phyloP scores from a whole-genome alignment of 169 alveolate species.

The Plasmodium falciparum region DNA sequence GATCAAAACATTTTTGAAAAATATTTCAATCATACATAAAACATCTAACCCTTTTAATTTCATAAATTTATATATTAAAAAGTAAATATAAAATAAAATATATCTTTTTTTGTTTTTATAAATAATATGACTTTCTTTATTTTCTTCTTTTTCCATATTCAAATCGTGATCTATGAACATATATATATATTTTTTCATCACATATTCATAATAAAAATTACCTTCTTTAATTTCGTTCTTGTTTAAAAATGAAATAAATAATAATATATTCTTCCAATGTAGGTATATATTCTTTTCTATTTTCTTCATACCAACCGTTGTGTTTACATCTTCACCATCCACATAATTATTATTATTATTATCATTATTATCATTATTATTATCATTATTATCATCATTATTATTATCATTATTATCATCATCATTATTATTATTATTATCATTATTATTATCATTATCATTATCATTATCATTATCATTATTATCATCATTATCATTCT shows the following conservation, averaged over 20 bases:
- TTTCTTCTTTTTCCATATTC: slow-evolving; percentile 4
- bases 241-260: slow-evolving; percentile 8
- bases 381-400: too few relatives aligned
- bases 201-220: slow-evolving; percentile 31
- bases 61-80: slow-evolving; percentile 50
- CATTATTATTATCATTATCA: too few relatives aligned
- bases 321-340: too few relatives aligned
- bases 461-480: too few relatives aligned
- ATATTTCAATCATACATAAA: slow-evolving; percentile 22
- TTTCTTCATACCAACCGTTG: neutral
- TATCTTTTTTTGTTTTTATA: slow-evolving; percentile 1
- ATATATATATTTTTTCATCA: slow-evolving; percentile 47
- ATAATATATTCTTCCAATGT: neutral
- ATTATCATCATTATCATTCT: neutral
- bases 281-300: slow-evolving; percentile 27
- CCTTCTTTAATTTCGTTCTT: neutral
- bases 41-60: slow-evolving; percentile 40
- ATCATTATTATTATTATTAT: too few relatives aligned
- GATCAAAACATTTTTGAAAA: slow-evolving; percentile 55
- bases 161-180: slow-evolving; percentile 11
- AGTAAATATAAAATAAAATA: slow-evolving; percentile 27
- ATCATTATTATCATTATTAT: too few relatives aligned
- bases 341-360: too few relatives aligned
- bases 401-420: too few relatives aligned
- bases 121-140: too few relatives aligned